phyloP scores from a whole-genome alignment of 2,329 filamentous ascomycete genomes.

The Trichoderma harzianum region DNA sequence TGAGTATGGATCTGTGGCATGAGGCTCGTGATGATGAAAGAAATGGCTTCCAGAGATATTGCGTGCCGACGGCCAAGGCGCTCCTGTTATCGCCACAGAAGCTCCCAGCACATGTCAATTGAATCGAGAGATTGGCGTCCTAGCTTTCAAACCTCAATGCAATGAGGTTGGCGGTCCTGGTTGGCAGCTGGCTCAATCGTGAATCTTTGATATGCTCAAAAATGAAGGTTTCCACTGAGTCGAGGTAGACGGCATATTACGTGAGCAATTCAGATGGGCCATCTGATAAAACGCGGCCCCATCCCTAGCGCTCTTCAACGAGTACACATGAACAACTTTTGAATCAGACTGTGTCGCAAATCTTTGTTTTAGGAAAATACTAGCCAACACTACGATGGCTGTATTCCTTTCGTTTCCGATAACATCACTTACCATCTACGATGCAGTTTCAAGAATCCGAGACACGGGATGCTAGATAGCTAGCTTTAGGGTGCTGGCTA shows the following conservation, averaged over 20 bases:
- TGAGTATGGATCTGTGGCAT: not conserved
- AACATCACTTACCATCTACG: not conserved
- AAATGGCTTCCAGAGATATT: not conserved
- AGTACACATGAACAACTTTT: not conserved
- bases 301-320: not conserved
- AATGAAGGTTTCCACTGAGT: not conserved
- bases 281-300: not conserved
- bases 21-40: not conserved
- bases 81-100: not conserved
- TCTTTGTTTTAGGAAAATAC: not conserved
- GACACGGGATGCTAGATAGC: not conserved
- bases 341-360: not conserved
- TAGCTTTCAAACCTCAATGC: not conserved
- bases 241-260: not conserved
- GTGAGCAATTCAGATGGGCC: not conserved
- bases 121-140: not conserved
- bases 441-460: not conserved
- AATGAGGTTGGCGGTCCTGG: not conserved
- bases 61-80: not conserved
- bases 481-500: not conserved
- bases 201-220: not conserved
- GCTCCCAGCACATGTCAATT: not conserved
- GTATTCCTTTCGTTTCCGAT: not conserved
- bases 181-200: not conserved
- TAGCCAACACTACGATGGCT: not conserved